Conservation (phyloP, 2,329 filamentous ascomycete genomes). For the Colletotrichum orchidophilum region DNA sequence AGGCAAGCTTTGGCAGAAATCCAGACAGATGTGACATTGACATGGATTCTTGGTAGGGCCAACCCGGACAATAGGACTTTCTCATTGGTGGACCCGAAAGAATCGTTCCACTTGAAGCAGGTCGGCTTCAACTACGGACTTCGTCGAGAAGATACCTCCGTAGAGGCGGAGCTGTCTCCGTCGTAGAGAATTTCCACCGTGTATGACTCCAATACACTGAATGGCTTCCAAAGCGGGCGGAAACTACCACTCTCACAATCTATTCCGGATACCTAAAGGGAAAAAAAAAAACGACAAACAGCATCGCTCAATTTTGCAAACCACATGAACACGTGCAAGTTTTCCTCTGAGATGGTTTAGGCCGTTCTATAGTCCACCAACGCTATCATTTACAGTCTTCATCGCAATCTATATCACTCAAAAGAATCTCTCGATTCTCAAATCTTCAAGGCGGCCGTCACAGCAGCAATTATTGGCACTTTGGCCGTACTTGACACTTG, state of each 20-base stretch:
- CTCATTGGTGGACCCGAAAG: constrained; percentile 2
- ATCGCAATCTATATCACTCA: neutral
- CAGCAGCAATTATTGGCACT: neutral
- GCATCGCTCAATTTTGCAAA: neutral
- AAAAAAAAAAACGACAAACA: neutral
- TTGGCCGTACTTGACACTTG: constrained; percentile 6
- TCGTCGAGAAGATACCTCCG: neutral
- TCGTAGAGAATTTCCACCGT: neutral
- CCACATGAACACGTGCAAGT: neutral
- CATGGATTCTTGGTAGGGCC: neutral
- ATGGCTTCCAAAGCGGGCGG: too few relatives aligned
- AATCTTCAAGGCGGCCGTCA: neutral
- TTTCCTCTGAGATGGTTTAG: neutral
- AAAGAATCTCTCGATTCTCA: neutral
- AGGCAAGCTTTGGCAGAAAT: neutral
- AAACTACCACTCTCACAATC: neutral
- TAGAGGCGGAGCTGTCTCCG: too few relatives aligned
- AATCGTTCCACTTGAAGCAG: neutral
- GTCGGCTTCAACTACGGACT: neutral
- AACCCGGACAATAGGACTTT: neutral
- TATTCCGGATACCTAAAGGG: too few relatives aligned
- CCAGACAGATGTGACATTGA: neutral
- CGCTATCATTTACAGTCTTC: neutral
- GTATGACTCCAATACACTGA: neutral
- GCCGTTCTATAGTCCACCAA: neutral